Percentiles rank a stretch among this genome's conserved stretches.
Evolutionary conservation across 2,329 filamentous ascomycete species (phyloP).

Genomic region (Emericellopsis atlantica): DNA sequence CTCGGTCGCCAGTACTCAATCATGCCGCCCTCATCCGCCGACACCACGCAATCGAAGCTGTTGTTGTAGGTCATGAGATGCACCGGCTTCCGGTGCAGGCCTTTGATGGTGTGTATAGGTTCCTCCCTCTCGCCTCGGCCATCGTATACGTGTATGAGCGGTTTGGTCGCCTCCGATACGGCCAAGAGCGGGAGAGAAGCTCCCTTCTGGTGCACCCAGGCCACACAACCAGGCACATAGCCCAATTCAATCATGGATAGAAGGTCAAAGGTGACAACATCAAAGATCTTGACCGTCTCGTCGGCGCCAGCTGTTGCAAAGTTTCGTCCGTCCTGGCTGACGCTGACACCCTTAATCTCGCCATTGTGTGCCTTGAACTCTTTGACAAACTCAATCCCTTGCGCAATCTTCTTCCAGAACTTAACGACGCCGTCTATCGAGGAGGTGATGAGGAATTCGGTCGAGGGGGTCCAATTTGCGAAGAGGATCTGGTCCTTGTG

Average conservation of each 20-base stretch:
- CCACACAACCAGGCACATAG: conserved; percentile 64
- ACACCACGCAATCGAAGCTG: conserved; percentile 78
- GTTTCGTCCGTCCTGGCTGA: conserved; percentile 81
- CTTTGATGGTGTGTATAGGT: conserved; percentile 65
- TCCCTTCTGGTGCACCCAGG: conserved; percentile 83
- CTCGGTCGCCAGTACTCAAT: conserved; percentile 89
- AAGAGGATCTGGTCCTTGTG: conserved; percentile 92
- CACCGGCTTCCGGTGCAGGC: conserved; percentile 72
- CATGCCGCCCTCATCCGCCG: conserved; percentile 83
- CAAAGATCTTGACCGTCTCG: conserved; percentile 69
- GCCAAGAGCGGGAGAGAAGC: conserved; percentile 81
- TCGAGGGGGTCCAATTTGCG: conserved; percentile 75
- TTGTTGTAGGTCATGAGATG: conserved; percentile 84
- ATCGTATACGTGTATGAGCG: conserved; percentile 73
- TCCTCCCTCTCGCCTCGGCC: conserved; percentile 70
- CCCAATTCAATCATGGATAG: conserved; percentile 71
- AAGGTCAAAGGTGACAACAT: conserved; percentile 78
- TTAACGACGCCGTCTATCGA: conserved; percentile 95
- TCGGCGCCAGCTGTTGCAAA: conserved; percentile 82
- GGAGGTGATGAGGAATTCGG: conserved; percentile 90
- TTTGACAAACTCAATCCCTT: conserved; percentile 94
- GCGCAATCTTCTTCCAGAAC: conserved; percentile 94
- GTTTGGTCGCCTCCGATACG: conserved; percentile 62
- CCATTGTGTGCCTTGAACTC: conserved; percentile 87
- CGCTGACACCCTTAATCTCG: conserved; percentile 71